These are phyloP conservation scores for Septoria linicola DNA, from an alignment of 2,329 filamentous ascomycete genomes.

Conservation along the genomic window DNA sequence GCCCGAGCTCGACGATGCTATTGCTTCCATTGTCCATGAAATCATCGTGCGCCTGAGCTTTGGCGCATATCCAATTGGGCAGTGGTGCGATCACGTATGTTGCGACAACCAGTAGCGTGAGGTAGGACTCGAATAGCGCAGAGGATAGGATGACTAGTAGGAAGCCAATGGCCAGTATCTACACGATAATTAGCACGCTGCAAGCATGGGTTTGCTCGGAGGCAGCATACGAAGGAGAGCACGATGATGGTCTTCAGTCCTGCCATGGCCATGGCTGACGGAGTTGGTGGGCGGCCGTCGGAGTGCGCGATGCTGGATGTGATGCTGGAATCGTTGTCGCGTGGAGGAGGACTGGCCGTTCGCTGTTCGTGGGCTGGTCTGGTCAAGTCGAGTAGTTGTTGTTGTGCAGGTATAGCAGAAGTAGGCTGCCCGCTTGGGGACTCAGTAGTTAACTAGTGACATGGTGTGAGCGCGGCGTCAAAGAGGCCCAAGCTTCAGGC, in stretches of 20 bases:
- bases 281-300: constrained; percentile 7
- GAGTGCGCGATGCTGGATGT: not conserved
- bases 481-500: too few species aligned
- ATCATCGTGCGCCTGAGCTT: constrained; percentile 89
- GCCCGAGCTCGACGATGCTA: constrained; percentile 85
- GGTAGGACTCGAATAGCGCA: constrained; percentile 91
- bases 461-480: too few species aligned
- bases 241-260: constrained; percentile 99
- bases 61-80: constrained; percentile 92
- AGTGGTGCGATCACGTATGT: constrained; percentile 92
- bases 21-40: constrained; percentile 86
- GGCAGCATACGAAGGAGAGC: constrained; percentile 77
- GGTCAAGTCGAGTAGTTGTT: too few species aligned
- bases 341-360: too few species aligned
- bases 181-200: constrained; percentile 11
- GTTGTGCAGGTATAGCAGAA: too few species aligned
- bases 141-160: constrained; percentile 98
- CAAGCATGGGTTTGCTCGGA: constrained; percentile 10
- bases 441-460: too few species aligned
- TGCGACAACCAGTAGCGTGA: constrained; percentile 89
- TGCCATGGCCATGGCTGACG: constrained; percentile 57
- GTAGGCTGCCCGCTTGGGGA: too few species aligned
- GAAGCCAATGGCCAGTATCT: constrained; percentile 95
- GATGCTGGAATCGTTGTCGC: too few species aligned
- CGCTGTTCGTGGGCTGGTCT: too few species aligned